Evolutionary conservation across 192 early-diverging fungal genomes (phyloP).

Genomic region (Backusella australiensis): DNA sequence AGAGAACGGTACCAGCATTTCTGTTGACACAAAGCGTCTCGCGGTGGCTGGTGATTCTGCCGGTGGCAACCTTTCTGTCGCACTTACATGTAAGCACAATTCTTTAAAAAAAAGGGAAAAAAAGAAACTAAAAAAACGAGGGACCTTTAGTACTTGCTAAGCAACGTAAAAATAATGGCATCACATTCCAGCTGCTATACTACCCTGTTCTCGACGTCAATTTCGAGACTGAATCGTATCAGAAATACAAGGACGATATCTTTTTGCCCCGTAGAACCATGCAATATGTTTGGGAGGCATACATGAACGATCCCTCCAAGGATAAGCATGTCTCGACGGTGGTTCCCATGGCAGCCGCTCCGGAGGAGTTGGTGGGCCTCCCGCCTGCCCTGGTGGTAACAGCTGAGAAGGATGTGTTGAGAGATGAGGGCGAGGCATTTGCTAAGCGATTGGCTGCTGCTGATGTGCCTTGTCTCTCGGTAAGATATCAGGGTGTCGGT

Average conservation of each 20-base stretch:
- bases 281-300: neutral
- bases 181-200: neutral
- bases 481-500: constrained; percentile 12
- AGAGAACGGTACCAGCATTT: neutral
- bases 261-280: neutral
- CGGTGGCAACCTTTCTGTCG: neutral
- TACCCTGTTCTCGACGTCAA: constrained; percentile 39
- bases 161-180: neutral
- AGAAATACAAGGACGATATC: neutral
- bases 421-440: constrained; percentile 26
- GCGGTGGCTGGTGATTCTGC: constrained; percentile 1
- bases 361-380: constrained; percentile 14
- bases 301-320: neutral
- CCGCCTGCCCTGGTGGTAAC: constrained; percentile 20
- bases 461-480: constrained; percentile 21
- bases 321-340: neutral
- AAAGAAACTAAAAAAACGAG: neutral
- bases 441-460: neutral
- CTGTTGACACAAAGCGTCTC: neutral
- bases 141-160: neutral
- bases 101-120: neutral
- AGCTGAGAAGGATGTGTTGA: constrained; percentile 21
- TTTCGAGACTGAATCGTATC: neutral
- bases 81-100: constrained; percentile 6
- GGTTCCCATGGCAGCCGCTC: neutral